Evolutionary conservation across 2,329 filamentous ascomycete genomes (phyloP).

Genomic region (Cordyceps farinosa): DNA sequence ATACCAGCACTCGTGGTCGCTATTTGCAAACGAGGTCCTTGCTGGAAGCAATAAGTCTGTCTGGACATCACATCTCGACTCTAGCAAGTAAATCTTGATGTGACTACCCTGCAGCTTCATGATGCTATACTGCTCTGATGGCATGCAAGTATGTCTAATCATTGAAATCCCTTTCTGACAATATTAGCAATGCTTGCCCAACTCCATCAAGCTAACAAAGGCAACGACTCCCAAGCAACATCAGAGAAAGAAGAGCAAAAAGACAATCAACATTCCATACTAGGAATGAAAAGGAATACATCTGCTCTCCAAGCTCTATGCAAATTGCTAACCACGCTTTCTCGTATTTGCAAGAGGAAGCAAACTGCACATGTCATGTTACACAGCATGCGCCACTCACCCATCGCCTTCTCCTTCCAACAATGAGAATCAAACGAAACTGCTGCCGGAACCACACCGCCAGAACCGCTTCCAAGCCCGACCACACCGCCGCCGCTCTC

Average conservation of each 20-base stretch:
- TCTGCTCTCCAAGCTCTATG: neutral
- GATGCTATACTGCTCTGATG: neutral
- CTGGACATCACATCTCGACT: neutral
- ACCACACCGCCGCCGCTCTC: no score
- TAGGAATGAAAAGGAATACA: neutral
- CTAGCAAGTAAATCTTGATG: neutral
- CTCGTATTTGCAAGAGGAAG: no score
- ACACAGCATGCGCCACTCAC: no score
- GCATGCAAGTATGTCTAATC: neutral
- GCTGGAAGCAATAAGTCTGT: neutral
- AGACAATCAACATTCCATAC: neutral
- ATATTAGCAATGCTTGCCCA: neutral
- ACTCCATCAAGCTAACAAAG: neutral
- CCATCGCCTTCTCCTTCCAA: no score
- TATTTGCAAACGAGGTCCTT: no score
- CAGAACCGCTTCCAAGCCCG: no score
- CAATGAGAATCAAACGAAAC: no score
- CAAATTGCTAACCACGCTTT: no score
- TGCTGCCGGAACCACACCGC: no score
- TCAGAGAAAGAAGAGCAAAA: neutral
- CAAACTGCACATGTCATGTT: no score
- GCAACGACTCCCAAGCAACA: neutral
- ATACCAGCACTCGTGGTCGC: neutral
- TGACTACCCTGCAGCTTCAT: neutral
- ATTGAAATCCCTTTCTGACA: neutral